Percentiles rank a stretch among this genome's conserved stretches.
Conservation (phyloP, 192 early-diverging fungal genomes). For the Coemansia guatemalensis region DNA sequence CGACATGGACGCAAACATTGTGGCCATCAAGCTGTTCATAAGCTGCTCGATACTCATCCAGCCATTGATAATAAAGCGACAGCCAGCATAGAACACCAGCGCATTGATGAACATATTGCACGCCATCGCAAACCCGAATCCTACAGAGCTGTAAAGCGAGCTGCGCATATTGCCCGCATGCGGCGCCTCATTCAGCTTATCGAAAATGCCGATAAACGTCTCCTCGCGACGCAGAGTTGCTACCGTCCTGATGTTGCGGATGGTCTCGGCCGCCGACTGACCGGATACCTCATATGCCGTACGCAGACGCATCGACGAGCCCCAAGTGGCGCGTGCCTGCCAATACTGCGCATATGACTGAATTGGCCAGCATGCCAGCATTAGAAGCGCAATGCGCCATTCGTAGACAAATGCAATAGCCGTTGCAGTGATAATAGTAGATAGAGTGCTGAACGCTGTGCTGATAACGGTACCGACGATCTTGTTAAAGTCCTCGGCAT, state of each 20-base stretch:
- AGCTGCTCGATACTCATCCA: constrained; percentile 47
- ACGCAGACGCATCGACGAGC: constrained; percentile 54
- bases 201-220: constrained; percentile 50
- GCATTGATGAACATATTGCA: constrained; percentile 59
- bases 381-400: constrained; percentile 64
- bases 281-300: constrained; percentile 66
- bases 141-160: constrained; percentile 45
- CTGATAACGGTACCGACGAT: constrained; percentile 42
- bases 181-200: constrained; percentile 47
- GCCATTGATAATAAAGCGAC: constrained; percentile 53
- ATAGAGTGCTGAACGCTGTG: constrained; percentile 28
- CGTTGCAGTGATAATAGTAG: constrained; percentile 33
- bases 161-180: constrained; percentile 43
- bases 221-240: constrained; percentile 66
- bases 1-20: constrained; percentile 59
- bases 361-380: constrained; percentile 70
- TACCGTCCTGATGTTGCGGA: constrained; percentile 83
- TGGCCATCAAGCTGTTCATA: constrained; percentile 52
- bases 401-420: constrained; percentile 56
- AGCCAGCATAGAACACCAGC: constrained; percentile 60
- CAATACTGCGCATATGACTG: constrained; percentile 63
- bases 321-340: constrained; percentile 56
- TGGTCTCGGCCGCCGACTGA: constrained; percentile 78
- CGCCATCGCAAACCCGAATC: constrained; percentile 58
- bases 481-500: constrained; percentile 60